Evolutionary conservation across 1,139 yeast genomes (phyloP), one percentile per base, ranked within the genome.

Genomic region (Pichia sp.): DNA sequence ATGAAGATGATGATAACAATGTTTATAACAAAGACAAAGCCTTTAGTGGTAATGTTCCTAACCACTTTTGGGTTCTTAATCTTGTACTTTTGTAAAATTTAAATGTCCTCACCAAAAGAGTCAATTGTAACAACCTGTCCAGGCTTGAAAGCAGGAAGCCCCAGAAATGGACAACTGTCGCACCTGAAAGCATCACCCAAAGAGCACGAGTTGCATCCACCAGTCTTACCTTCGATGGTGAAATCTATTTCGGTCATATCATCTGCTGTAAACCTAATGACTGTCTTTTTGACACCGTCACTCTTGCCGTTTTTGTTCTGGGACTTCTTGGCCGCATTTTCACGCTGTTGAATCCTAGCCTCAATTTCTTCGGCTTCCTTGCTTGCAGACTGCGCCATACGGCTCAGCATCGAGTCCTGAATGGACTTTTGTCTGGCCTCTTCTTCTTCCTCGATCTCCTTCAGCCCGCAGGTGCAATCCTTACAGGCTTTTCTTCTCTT

Each of bases 181-280:
- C 99, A 93, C 67, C 99, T 78, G 74, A 93, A 93, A 0, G 99
- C 99, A 71, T 93, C 99, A 44, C 99, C 99, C 55, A 93, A 78
- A 0, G 98, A 85, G 74, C 99, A 93, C 10, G 96, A 88, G 23
- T 97, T 97, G 74, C 99, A 93, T 1, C 97, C 97, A 38, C 98
- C 97, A 34, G 86, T 82, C 70, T 92, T 93, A 42, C 98, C 98
- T 61, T 90, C 90, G 15, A 92, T 84, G 1, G 99, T 93, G 72
- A 93, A 95, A 69, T 95, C 99, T 56, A 95, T 83, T 69, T 93
- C 99, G 3, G 93, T 76, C 64, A 83, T 75, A 57, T 86, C 97
- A 54, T 84, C 82, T 15, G 78, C 78, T 26, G 78, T 73, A 57
- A 89, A 82, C 63, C 82, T 78, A 31, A 90, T 60, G 63, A 61